A percentile compares a stretch with the other conserved stretches of the same genome.
phyloP scores from a whole-genome alignment of 164 flowering plant genomes.

The Liriodendron chinense region DNA sequence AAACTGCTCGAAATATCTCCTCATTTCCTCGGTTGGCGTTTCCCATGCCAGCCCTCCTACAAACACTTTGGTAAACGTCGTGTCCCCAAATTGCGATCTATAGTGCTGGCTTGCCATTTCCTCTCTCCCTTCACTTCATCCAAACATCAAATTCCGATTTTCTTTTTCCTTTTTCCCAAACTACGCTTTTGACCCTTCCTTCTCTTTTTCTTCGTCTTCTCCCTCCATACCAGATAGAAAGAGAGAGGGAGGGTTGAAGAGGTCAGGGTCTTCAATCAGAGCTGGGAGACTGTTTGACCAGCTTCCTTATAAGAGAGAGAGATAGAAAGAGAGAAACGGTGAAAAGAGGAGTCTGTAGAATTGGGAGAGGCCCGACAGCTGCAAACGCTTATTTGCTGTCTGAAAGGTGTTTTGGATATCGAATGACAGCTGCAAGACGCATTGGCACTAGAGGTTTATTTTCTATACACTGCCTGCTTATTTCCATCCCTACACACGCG shows the following conservation, averaged over 20 bases:
- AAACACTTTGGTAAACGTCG: conserved; percentile 83
- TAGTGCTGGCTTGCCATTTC: conserved; percentile 61
- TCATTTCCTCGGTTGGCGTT: conserved; percentile 80
- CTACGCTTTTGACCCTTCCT: conserved; percentile 6
- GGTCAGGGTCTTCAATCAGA: conserved; percentile 11
- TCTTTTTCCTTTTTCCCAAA: background rate
- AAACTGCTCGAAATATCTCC: conserved; percentile 71
- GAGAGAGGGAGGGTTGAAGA: conserved; percentile 8
- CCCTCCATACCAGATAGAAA: conserved; percentile 24
- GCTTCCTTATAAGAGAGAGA: background rate
- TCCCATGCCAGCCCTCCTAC: conserved; percentile 98
- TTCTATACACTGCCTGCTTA: background rate
- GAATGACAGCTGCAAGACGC: conserved; percentile 61
- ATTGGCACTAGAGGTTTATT: conserved; percentile 15
- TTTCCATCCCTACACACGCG: background rate
- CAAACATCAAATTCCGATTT: background rate
- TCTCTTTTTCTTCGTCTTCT: conserved; percentile 14
- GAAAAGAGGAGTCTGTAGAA: conserved; percentile 22
- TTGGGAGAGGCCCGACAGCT: conserved; percentile 50
- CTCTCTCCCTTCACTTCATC: too few relatives aligned
- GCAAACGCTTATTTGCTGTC: conserved; percentile 85
- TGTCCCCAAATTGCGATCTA: conserved; percentile 87
- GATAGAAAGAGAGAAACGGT: background rate
- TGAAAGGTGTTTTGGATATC: conserved; percentile 26
- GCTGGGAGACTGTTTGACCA: background rate